These are phyloP conservation scores for Salvia splendens DNA, from an alignment of 257 asterid species.

Conservation along the genomic window DNA sequence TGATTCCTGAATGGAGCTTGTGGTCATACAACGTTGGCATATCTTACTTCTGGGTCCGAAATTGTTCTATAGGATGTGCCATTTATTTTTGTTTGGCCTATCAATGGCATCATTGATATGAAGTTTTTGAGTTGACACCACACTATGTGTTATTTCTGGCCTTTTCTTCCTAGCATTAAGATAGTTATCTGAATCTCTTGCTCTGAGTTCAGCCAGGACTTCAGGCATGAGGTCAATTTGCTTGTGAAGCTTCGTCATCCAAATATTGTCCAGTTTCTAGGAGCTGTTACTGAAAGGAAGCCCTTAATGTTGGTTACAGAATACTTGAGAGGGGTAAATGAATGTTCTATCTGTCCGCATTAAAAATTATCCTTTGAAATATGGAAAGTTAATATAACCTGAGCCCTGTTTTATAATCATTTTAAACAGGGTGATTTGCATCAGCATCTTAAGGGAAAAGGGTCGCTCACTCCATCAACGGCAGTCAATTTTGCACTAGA, in stretches of 20 bases:
- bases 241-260: constrained; percentile 99
- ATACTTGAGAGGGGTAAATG: constrained; percentile 90
- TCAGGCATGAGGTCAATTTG: constrained; percentile 96
- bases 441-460: constrained; percentile 90
- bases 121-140: constrained; percentile 4
- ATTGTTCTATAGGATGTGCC: constrained; percentile 7
- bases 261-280: constrained; percentile 94
- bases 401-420: constrained; percentile 25
- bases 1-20: constrained; percentile 20
- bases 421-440: constrained; percentile 94
- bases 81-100: not conserved
- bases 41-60: not conserved
- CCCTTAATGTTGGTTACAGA: constrained; percentile 96
- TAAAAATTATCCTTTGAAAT: constrained; percentile 6
- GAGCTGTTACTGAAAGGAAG: constrained; percentile 93
- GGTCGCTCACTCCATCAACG: constrained; percentile 75
- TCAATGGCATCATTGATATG: constrained; percentile 7
- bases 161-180: not conserved
- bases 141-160: constrained; percentile 12
- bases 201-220: constrained; percentile 77
- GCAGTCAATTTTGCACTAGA: constrained; percentile 88
- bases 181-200: constrained; percentile 21
- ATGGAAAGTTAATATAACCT: constrained; percentile 13
- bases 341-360: constrained; percentile 26
- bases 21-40: not conserved